These are phyloP conservation scores for Candida ulmi DNA, from an alignment of 805 yeast species.

Conservation along the genomic window DNA sequence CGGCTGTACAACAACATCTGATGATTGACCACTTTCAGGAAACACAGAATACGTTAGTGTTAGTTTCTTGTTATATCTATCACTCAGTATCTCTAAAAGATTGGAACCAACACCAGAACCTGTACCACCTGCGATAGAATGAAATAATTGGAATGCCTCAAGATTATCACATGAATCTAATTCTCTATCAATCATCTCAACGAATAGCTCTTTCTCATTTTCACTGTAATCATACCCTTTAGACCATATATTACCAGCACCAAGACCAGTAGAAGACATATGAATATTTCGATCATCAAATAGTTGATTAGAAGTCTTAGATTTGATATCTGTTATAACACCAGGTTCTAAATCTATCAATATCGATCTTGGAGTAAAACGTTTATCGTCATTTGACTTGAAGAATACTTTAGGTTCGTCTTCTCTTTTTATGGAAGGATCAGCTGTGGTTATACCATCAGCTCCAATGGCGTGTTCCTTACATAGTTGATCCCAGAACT, in stretches of 20 bases:
- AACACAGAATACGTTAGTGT: slow-evolving; percentile 83
- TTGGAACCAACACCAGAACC: slow-evolving; percentile 94
- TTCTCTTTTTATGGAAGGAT: slow-evolving; percentile 28
- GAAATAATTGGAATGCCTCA: slow-evolving; percentile 86
- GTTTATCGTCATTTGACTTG: slow-evolving; percentile 63
- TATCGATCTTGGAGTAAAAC: slow-evolving; percentile 85
- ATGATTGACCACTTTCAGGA: slow-evolving; percentile 70
- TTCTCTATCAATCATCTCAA: slow-evolving; percentile 84
- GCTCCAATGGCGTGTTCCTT: slow-evolving; percentile 72
- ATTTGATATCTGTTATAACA: slow-evolving; percentile 62
- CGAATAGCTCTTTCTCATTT: slow-evolving; percentile 60
- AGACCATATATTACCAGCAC: slow-evolving; percentile 97
- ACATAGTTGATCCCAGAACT: slow-evolving; percentile 88
- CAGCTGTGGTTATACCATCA: slow-evolving; percentile 26
- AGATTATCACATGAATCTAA: slow-evolving; percentile 84
- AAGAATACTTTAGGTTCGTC: slow-evolving; percentile 86
- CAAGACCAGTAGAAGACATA: slow-evolving; percentile 74
- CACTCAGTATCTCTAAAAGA: slow-evolving; percentile 70
- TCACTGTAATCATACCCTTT: slow-evolving; percentile 79
- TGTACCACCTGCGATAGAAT: slow-evolving; percentile 97
- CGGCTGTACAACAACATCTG: slow-evolving; percentile 98
- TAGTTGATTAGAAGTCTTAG: slow-evolving; percentile 44
- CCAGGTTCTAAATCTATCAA: slow-evolving; percentile 88
- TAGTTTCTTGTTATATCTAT: slow-evolving; percentile 76
- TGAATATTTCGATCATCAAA: slow-evolving; percentile 82